Evolutionary conservation across 148 eudicot species (phyloP).

Genomic region (Spergularia bocconei): DNA sequence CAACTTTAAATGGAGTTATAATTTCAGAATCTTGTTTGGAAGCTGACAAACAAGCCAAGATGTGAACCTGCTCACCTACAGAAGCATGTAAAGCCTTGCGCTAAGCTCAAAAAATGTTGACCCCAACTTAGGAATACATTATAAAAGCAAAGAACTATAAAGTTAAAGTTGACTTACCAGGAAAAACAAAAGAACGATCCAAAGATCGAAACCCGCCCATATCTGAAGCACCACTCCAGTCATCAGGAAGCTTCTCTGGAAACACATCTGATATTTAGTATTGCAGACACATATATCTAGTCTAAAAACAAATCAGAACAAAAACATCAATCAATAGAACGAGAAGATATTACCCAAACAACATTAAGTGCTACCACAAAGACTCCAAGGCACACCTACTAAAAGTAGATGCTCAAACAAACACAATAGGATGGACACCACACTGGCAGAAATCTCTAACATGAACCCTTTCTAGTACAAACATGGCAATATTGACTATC

Average conservation of each 20-base stretch:
- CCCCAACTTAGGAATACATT: slow-evolving; percentile 8
- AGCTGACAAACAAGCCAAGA: slow-evolving; percentile 80
- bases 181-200: slow-evolving; percentile 87
- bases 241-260: slow-evolving; percentile 72
- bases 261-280: slow-evolving; percentile 19
- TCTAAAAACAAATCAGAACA: neutral
- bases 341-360: neutral
- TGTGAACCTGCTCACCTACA: slow-evolving; percentile 88
- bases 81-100: neutral
- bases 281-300: neutral
- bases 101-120: slow-evolving; percentile 8
- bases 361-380: neutral
- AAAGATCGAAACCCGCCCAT: slow-evolving; percentile 57
- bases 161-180: slow-evolving; percentile 42
- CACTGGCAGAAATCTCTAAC: neutral
- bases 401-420: neutral
- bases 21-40: slow-evolving; percentile 75
- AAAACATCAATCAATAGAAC: neutral
- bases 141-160: neutral
- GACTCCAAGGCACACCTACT: neutral
- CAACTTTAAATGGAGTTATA: slow-evolving; percentile 93
- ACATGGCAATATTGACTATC: no score
- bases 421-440: slow-evolving; percentile 1
- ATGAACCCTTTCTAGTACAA: neutral
- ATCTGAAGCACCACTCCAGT: slow-evolving; percentile 61